These are phyloP conservation scores for Sphaerostilbella broomeana DNA, from an alignment of 2,329 filamentous ascomycete genomes.

Conservation along the genomic window DNA sequence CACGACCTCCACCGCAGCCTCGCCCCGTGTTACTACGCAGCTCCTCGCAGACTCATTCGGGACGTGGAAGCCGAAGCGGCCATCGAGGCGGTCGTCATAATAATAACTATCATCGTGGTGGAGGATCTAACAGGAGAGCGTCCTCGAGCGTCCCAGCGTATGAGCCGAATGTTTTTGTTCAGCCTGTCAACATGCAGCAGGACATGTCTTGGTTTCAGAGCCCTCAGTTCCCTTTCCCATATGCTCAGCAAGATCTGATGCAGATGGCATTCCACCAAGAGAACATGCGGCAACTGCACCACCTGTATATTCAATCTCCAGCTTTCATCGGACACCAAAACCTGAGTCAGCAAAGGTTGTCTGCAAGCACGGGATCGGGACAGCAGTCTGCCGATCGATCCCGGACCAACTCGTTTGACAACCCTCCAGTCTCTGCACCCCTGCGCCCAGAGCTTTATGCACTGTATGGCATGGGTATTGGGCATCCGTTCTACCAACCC, in stretches of 20 bases:
- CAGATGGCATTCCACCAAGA: constrained; percentile 37
- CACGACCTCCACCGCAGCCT: constrained; percentile 48
- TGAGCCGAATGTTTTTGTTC: constrained; percentile 42
- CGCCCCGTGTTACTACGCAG: constrained; percentile 54
- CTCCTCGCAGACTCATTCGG: constrained; percentile 51
- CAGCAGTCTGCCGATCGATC: constrained; percentile 42
- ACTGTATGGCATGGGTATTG: constrained; percentile 38
- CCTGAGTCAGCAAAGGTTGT: constrained; percentile 28
- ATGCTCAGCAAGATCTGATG: constrained; percentile 33
- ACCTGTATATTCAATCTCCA: constrained; percentile 31
- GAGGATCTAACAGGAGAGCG: constrained; percentile 42
- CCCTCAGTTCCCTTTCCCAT: constrained; percentile 35
- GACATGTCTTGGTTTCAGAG: constrained; percentile 46
- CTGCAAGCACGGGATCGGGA: constrained; percentile 21
- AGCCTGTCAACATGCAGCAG: constrained; percentile 38
- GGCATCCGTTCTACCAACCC: constrained; percentile 42
- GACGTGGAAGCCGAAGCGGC: constrained; percentile 43
- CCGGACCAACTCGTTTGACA: constrained; percentile 58
- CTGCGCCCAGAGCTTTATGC: constrained; percentile 51
- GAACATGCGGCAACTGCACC: constrained; percentile 28
- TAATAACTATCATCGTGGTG: constrained; percentile 29
- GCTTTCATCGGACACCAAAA: constrained; percentile 31
- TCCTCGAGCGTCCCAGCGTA: constrained; percentile 47
- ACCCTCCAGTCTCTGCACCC: constrained; percentile 52
- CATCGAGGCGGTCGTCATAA: constrained; percentile 44